Conservation (phyloP, 192 early-diverging fungal genomes). For the Allomyces macrogynus region DNA sequence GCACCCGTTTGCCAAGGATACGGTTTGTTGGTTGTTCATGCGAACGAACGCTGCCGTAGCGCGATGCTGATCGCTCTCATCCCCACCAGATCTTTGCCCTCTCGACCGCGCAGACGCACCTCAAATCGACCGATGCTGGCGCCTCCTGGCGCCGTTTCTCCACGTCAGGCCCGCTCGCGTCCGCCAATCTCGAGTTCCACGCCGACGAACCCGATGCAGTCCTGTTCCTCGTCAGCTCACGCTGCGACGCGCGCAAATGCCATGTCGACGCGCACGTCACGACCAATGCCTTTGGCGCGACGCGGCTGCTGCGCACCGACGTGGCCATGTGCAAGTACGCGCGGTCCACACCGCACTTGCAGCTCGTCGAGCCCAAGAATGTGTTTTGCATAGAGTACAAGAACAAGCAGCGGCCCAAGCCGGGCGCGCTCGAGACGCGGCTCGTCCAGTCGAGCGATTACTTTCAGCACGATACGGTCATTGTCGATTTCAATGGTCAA, state of each 20-base stretch:
- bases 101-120: conserved; percentile 24
- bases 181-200: conserved; percentile 37
- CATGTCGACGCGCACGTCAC: conserved; percentile 25
- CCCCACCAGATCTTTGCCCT: conserved; percentile 30
- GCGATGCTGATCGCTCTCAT: not conserved
- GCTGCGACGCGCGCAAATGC: conserved; percentile 30
- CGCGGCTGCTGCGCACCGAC: conserved; percentile 1
- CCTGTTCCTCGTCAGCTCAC: conserved; percentile 36
- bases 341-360: conserved; percentile 4
- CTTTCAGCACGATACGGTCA: conserved; percentile 30
- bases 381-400: not conserved
- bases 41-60: not conserved
- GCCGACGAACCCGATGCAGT: conserved; percentile 40
- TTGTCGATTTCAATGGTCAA: conserved; percentile 30
- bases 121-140: conserved; percentile 37
- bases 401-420: conserved; percentile 1
- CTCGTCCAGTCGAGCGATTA: conserved; percentile 59
- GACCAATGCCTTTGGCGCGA: conserved; percentile 1
- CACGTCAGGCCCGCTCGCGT: conserved; percentile 18
- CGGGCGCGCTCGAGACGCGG: conserved; percentile 15
- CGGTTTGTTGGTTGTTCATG: not conserved
- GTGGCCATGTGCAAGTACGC: conserved; percentile 1
- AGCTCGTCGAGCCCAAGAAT: conserved; percentile 4
- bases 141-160: conserved; percentile 31
- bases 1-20: conserved; percentile 9